Conservation (phyloP, 169 alveolate genomes). For the Cryptosporidium tyzzeri region DNA sequence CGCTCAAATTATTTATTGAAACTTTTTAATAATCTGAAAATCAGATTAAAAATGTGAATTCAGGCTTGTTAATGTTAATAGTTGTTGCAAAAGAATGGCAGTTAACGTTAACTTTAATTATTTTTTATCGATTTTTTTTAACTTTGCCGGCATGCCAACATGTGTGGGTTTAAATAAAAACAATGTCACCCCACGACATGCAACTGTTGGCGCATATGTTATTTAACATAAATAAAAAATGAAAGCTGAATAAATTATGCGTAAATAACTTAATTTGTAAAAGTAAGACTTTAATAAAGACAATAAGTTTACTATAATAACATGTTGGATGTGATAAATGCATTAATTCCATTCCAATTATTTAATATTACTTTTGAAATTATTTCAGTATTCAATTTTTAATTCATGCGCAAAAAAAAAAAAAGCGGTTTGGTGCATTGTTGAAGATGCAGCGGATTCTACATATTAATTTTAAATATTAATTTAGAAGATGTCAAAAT, state of each 20-base stretch:
- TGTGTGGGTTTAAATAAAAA: conserved; percentile 44
- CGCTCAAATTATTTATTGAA: neutral
- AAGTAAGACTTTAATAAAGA: neutral
- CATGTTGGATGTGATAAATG: too few species aligned
- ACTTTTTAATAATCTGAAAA: neutral
- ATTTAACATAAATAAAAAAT: neutral
- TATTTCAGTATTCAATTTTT: neutral
- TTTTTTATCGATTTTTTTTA: neutral
- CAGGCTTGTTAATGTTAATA: neutral
- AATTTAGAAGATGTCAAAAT: conserved; percentile 4
- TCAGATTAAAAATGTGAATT: neutral
- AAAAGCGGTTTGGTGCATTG: neutral
- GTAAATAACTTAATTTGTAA: neutral
- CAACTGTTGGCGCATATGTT: conserved; percentile 9
- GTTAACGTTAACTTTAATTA: too few species aligned
- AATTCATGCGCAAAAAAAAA: neutral
- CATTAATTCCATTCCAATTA: neutral
- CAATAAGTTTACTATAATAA: neutral
- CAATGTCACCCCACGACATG: conserved; percentile 76
- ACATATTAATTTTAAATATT: neutral
- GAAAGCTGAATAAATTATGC: neutral
- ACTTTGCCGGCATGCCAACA: conserved; percentile 65
- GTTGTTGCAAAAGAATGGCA: neutral
- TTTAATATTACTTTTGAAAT: too few species aligned
- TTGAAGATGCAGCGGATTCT: neutral